Conservation (phyloP, 106 monocot species). For the Acorus gramineus region DNA sequence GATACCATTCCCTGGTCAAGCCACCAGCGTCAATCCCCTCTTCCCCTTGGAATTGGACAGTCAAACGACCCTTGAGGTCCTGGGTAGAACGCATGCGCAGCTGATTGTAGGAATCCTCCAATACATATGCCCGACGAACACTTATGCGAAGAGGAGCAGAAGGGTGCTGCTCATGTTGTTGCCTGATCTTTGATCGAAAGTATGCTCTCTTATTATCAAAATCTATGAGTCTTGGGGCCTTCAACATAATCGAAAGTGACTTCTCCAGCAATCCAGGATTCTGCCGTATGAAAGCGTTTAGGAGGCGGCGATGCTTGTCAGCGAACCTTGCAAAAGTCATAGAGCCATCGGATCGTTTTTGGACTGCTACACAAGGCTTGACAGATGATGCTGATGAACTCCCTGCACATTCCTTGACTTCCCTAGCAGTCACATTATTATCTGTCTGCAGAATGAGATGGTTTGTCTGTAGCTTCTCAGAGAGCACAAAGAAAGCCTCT, state of each 20-base stretch:
- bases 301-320: slow-evolving; percentile 59
- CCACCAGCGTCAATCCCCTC: slow-evolving; percentile 88
- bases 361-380: slow-evolving; percentile 10
- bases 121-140: slow-evolving; percentile 55
- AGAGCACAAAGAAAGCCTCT: slow-evolving; percentile 62
- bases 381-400: slow-evolving; percentile 19
- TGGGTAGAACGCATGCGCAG: slow-evolving; percentile 42
- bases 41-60: slow-evolving; percentile 75
- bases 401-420: slow-evolving; percentile 31
- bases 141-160: slow-evolving; percentile 47
- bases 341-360: neutral
- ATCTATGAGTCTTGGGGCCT: slow-evolving; percentile 66
- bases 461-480: slow-evolving; percentile 47
- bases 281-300: slow-evolving; percentile 69
- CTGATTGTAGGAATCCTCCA: slow-evolving; percentile 81
- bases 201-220: slow-evolving; percentile 79
- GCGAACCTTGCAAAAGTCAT: slow-evolving; percentile 45
- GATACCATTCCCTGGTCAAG: slow-evolving; percentile 78
- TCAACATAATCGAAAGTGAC: slow-evolving; percentile 70
- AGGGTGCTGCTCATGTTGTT: slow-evolving; percentile 57
- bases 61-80: slow-evolving; percentile 58
- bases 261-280: slow-evolving; percentile 65
- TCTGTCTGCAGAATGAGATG: slow-evolving; percentile 25
- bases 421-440: slow-evolving; percentile 27
- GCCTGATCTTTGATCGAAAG: slow-evolving; percentile 57